Evolutionary conservation across 192 early-diverging fungal species (phyloP).

Genomic region (Linnemannia hyalina): DNA sequence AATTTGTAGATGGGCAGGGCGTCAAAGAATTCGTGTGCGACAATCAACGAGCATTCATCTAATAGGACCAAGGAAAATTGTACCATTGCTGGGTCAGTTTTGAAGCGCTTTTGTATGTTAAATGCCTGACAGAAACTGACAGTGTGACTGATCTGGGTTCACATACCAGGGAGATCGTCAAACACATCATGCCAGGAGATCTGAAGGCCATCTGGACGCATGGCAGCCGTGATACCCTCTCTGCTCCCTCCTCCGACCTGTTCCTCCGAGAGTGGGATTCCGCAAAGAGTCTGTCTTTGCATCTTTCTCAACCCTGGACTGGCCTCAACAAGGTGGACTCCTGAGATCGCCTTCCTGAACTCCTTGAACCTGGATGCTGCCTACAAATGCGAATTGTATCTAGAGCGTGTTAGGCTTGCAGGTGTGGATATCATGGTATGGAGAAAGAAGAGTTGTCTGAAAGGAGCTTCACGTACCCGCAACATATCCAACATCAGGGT

Average conservation of each 20-base stretch:
- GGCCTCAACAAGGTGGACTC: conserved; percentile 88
- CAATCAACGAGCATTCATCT: conserved; percentile 74
- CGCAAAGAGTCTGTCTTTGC: conserved; percentile 69
- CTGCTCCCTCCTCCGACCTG: conserved; percentile 38
- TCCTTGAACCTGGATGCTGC: conserved; percentile 75
- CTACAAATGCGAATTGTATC: conserved; percentile 36
- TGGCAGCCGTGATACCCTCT: conserved; percentile 40
- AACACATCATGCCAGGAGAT: conserved; percentile 79
- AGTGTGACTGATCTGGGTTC: background rate
- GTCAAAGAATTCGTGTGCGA: conserved; percentile 99
- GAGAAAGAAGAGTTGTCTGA: background rate
- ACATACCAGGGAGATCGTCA: conserved; percentile 67
- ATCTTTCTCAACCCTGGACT: conserved; percentile 80
- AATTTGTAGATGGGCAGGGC: conserved; percentile 93
- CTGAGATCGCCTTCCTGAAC: conserved; percentile 71
- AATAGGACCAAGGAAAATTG: background rate
- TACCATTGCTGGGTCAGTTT: background rate
- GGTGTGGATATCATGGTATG: background rate
- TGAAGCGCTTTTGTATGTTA: background rate
- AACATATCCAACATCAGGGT: conserved; percentile 95
- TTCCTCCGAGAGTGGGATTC: conserved; percentile 46
- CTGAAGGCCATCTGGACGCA: conserved; percentile 57
- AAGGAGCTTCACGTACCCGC: conserved; percentile 63
- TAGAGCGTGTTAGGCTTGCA: background rate
- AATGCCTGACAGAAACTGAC: background rate